Evolutionary conservation across 2,329 filamentous ascomycete species (phyloP), one percentile per base, ranked within the genome.

Genomic region (Alternaria incomplexa): DNA sequence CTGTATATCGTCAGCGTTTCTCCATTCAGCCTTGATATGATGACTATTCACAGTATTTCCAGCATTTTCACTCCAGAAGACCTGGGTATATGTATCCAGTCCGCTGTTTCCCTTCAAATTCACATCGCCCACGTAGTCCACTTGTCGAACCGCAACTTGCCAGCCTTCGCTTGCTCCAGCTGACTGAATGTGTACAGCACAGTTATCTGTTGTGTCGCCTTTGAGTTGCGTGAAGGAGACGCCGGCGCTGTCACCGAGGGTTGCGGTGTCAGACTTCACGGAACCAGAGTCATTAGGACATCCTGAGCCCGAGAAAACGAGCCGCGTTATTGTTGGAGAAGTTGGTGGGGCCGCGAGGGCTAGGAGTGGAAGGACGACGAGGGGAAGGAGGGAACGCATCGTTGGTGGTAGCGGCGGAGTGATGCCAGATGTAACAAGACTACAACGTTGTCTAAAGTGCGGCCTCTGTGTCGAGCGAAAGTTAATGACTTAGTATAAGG

Each of bases 41-140:
- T 12, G 53, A 25, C 17, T 40, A 69, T 73, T 59, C 54, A 77
- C 75, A 11, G 75, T 77, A 32, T 73, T 66, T 6, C 61, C 65
- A 36, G 75, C 75, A 36, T 73, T 67, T 26, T 77, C 72, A 53
- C 75, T 77, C 71, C 71, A 77, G 40, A 68, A 77, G 6, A 73
- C 65, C 23, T 70, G 65, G 13, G 74, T 76, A 40, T 67, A 68
- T 2, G 67, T 69, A 56, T 76, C 71, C 20, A 77, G 43, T 25
- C 67, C 64, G 12, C 65, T 72, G 11, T 69, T 66, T n/a, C 70
- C 63, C 48, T 65, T 70, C 62, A 77, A 53, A 11, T 56, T 58
- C 9, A 76, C 68, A 51, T 74, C 62, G 15, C 73, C 74, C 6
- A 63, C 58, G 40, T 75, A 75, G 40, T 64, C 61, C 5, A 75